Evolutionary conservation across 495 filamentous ascomycete genomes (phyloP), one percentile per base, ranked within the genome.

Genomic region (Bacidia gigantensis): DNA sequence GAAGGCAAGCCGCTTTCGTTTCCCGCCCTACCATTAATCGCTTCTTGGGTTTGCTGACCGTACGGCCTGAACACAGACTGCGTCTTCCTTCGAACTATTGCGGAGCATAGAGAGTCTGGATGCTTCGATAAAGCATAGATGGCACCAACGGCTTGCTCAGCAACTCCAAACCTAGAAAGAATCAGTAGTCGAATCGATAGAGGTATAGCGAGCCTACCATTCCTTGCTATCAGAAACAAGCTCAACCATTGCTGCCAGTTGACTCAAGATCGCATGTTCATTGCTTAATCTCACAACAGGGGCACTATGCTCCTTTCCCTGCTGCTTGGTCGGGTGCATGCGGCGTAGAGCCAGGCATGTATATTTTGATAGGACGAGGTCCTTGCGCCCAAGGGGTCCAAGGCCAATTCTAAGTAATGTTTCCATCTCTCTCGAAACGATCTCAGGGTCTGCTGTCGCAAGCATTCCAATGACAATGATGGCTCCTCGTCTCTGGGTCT

Each of bases 381-480:
- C 92, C 24, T 76, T 68, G 59, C 83, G 77, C 12, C 92, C 92
- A 26, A 89, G 71, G 21, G 72, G 68, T 18, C 93, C 90, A 1
- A 99, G 75, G 3, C 92, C 92, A 49, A 94, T 93, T 21, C 86
- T 78, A 14, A 99, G 67, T 78, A 96, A 92, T 0, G 83, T 84
- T 64, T 95, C 89, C 69, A 96, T 87, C 64, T 99, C 89, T 49
- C 82, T 84, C 12, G 95, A 81, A 1, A 94, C 87, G 52, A 97
- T 89, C 46, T 95, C 86, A 0, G 90, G 88, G 35, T 88, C 84
- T 3, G 92, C 92, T 2, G 89, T 79, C 25, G 93, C 90, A 21
- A 99, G 76, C 93, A 99, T 99, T 18, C 93, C 90, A 14, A 99
- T 72, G 2, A 99, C 86, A 56, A 97, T 96, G 61, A 99, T 96